Evolutionary conservation across 1,284 basidiomycete species (phyloP), one percentile per base, ranked within the genome.

Genomic region (Cerioporus squamosus): DNA sequence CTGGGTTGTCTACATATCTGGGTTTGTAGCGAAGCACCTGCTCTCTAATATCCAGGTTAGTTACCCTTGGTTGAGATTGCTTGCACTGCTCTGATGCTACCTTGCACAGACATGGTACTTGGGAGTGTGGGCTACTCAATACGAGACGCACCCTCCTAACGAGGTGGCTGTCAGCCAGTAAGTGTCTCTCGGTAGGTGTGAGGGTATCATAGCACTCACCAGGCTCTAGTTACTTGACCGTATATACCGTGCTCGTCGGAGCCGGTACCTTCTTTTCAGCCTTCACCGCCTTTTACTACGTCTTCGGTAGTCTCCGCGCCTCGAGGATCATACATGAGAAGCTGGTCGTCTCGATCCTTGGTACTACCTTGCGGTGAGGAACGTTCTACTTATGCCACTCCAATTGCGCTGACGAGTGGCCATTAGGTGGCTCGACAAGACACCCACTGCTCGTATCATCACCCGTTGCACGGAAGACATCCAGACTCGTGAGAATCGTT

Each of bases 401-500:
- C 33, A 8, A 20, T 26, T n/a, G 3, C 17, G 6, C 44, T 24
- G 17, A 46, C 45, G 17, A 15, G 15, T 6, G 17, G 14, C 3
- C 23, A 38, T 15, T 12, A 77, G 75, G 29, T 85, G 82, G 79
- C 70, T 86, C 12, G 85, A 87, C 65, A 77, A 74, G n/a, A 86
- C 84, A 4, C 85, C 85, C 0, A 79, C 80, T 0, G 81, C 83
- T 18, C 77, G 85, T 24, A 79, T 86, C 64, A 80, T 86, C 56
- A 73, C 81, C 45, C 77, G 85, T 44, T 85, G 85, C 69, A 85
- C 85, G 0, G 81, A 83, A 56, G 85, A 86, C 65, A 83, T 86
- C 12, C 69, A 72, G 70, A 77, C 73, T 50, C 72, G 74, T 75
- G 57, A 36, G 33, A 29, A 29, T 12, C 10, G 14, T 36, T 36